Evolutionary conservation across 768 basidiomycete species (phyloP).

Genomic region (Panaeolus cyanescens): DNA sequence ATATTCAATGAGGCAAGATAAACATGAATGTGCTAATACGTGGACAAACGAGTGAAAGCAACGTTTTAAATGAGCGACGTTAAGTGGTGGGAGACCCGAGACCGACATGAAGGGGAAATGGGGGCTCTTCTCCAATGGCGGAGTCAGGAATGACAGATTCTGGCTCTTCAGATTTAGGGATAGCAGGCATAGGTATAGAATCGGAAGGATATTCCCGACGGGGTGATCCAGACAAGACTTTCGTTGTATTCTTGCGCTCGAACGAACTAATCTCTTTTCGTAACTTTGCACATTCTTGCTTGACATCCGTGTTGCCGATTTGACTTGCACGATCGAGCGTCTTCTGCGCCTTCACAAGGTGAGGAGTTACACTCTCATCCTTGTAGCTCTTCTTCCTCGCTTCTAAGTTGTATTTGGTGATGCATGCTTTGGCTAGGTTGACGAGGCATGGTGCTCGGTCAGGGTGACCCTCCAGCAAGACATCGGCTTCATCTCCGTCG

Average conservation of each 20-base stretch:
- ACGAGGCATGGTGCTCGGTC: neutral
- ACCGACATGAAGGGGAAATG: neutral
- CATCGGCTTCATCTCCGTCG: neutral
- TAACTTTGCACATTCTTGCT: neutral
- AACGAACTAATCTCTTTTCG: neutral
- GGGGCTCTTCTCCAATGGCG: neutral
- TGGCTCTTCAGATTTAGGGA: neutral
- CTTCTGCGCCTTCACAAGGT: neutral
- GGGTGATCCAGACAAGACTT: neutral
- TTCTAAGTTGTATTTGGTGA: neutral
- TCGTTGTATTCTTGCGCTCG: neutral
- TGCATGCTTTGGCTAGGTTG: conserved; percentile 7
- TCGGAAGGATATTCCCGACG: neutral
- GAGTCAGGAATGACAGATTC: neutral
- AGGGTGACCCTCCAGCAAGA: neutral
- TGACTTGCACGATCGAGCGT: neutral
- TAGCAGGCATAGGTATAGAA: neutral
- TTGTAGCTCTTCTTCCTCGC: neutral
- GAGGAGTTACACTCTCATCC: neutral
- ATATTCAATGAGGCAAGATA: no score
- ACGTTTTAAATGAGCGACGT: no score
- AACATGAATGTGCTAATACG: no score
- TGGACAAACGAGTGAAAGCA: no score
- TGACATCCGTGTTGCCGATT: neutral
- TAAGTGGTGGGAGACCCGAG: no score